These are phyloP conservation scores for Euryodendron excelsum DNA, from an alignment of 148 eudicot genomes.

Conservation along the genomic window DNA sequence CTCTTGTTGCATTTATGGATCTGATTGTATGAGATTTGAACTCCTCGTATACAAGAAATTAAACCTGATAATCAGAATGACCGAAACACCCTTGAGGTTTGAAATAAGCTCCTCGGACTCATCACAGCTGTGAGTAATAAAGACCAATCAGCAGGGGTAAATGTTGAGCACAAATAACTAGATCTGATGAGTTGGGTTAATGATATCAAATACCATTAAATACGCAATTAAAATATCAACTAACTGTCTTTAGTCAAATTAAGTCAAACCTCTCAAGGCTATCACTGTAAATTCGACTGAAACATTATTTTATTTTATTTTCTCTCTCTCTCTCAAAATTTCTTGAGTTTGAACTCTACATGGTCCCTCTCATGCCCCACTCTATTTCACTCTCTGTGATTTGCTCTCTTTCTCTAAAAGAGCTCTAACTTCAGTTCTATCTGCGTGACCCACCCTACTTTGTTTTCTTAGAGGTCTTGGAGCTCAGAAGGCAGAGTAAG, in stretches of 20 bases:
- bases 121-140: neutral
- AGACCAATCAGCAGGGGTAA: neutral
- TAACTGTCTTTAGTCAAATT: too few relatives aligned
- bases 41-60: neutral
- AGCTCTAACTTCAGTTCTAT: too few relatives aligned
- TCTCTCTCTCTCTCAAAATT: too few relatives aligned
- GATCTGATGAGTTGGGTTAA: neutral
- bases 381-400: neutral
- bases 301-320: too few relatives aligned
- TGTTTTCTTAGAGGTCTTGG: constrained; percentile 14
- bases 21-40: too few relatives aligned
- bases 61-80: neutral
- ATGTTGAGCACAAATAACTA: neutral
- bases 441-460: constrained; percentile 21
- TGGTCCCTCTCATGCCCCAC: neutral
- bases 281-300: too few relatives aligned
- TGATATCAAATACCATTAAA: neutral
- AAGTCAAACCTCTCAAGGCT: too few relatives aligned
- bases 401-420: neutral
- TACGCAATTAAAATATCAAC: too few relatives aligned
- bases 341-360: too few relatives aligned
- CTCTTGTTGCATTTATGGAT: too few relatives aligned
- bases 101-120: neutral
- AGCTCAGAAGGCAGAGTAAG: constrained; percentile 12
- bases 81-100: neutral